Conservation (phyloP, 148 eudicot species). For the Silene conica region DNA sequence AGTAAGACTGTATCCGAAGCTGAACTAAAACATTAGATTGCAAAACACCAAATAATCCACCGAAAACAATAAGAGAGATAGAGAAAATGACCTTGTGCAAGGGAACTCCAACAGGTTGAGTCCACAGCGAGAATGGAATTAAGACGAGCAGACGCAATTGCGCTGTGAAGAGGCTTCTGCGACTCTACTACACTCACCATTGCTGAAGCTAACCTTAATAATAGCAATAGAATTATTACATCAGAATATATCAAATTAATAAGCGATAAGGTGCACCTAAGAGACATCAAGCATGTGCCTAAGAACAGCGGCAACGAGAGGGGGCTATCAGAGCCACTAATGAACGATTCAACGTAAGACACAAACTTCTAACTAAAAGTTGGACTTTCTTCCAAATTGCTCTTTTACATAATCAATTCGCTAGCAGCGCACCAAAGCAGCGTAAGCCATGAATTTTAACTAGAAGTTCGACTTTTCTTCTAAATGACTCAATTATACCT, state of each 20-base stretch:
- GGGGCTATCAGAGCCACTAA: too few species aligned
- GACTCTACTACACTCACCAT: conserved; percentile 43
- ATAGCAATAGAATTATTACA: neutral
- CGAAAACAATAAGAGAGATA: neutral
- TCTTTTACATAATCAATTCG: too few species aligned
- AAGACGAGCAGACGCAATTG: conserved; percentile 58
- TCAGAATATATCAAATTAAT: neutral
- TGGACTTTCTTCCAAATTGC: too few species aligned
- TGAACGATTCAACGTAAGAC: too few species aligned
- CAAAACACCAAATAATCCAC: neutral
- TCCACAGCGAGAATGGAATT: conserved; percentile 47
- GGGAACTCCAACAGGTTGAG: conserved; percentile 58
- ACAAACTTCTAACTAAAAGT: too few species aligned
- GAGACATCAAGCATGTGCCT: too few species aligned
- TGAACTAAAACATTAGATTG: neutral
- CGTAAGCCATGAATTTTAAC: too few species aligned
- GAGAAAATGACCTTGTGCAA: conserved; percentile 43
- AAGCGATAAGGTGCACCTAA: neutral
- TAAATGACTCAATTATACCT: too few species aligned
- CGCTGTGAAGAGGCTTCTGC: conserved; percentile 61
- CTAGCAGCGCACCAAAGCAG: too few species aligned
- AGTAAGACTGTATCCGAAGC: neutral
- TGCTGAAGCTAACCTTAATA: conserved; percentile 31
- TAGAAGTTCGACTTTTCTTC: too few species aligned
- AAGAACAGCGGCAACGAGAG: too few species aligned